phyloP scores from a whole-genome alignment of 2,329 filamentous ascomycete species.

The Microsporum canis region DNA sequence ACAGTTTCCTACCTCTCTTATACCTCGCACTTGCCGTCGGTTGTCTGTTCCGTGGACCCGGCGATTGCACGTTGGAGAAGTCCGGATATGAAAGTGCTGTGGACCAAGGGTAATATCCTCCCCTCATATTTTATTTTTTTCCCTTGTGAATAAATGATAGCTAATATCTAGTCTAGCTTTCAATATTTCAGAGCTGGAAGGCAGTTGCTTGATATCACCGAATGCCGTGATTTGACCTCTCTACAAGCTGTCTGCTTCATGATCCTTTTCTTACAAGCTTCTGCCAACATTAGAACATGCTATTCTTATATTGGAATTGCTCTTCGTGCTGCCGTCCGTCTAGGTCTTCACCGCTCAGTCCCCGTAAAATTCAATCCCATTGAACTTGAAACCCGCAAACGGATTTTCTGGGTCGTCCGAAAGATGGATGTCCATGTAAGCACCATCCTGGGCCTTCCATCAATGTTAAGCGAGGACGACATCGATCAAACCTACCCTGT shows the following conservation, averaged over 20 bases:
- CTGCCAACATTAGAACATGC: slow-evolving; percentile 66
- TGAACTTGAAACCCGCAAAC: slow-evolving; percentile 60
- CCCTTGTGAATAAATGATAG: background rate
- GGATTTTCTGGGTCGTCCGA: slow-evolving; percentile 45
- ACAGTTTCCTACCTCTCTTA: slow-evolving; percentile 57
- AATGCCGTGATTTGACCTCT: slow-evolving; percentile 61
- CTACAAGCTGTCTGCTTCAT: slow-evolving; percentile 68
- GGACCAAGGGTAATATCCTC: slow-evolving; percentile 42
- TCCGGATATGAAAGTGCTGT: slow-evolving; percentile 41
- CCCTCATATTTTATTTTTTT: slow-evolving; percentile 4
- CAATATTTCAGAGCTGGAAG: slow-evolving; percentile 64
- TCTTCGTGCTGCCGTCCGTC: slow-evolving; percentile 60
- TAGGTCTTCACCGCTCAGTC: slow-evolving; percentile 66
- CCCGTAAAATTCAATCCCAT: slow-evolving; percentile 58
- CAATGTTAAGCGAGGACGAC: slow-evolving; percentile 40
- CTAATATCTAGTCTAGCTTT: slow-evolving; percentile 38
- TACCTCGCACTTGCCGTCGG: slow-evolving; percentile 62
- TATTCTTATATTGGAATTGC: slow-evolving; percentile 73
- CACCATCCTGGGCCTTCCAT: slow-evolving; percentile 38
- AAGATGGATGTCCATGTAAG: slow-evolving; percentile 43
- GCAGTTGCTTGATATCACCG: slow-evolving; percentile 48
- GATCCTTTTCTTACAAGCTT: slow-evolving; percentile 69
- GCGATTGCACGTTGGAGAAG: slow-evolving; percentile 38
- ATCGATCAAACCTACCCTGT: slow-evolving; percentile 40
- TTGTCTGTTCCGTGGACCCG: slow-evolving; percentile 56